Evolutionary conservation across 192 early-diverging fungal genomes (phyloP), one percentile per base, ranked within the genome.

Genomic region (Lobosporangium transversale): DNA sequence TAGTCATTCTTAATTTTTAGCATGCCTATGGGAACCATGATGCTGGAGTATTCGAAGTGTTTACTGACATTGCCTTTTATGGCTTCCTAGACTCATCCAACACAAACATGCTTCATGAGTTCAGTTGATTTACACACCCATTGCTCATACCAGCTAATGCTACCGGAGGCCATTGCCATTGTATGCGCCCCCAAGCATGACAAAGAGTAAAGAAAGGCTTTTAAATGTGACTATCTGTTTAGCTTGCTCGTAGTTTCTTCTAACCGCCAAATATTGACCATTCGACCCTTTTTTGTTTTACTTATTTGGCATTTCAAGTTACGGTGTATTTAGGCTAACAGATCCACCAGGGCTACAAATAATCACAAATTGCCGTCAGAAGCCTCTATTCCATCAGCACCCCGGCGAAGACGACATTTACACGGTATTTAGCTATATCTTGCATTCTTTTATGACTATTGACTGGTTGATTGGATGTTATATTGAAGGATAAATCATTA

Each of bases 31-130:
- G n/a, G n/a, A n/a, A n/a, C n/a, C n/a, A n/a, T n/a, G n/a, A n/a
- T n/a, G n/a, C n/a, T n/a, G n/a, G n/a, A n/a, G n/a, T n/a, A n/a
- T n/a, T n/a, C n/a, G n/a, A n/a, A n/a, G n/a, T n/a, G 27, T 51
- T 35, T 45, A 15, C 53, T 15, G 24, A n/a, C n/a, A n/a, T n/a
- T n/a, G n/a, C n/a, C n/a, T n/a, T n/a, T n/a, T n/a, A n/a, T n/a
- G n/a, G n/a, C n/a, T 17, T 33, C 30, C n/a, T 52, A 86, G 84
- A 95, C 93, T 4, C 94, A 96, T 78, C 95, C 95, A 21, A 89
- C 93, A n/a, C 95, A 97, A 80, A 89, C 95, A 7, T 96, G 95
- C 68, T 97, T 97, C 66, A 89, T 97, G 90, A 92, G 90, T 68
- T 96, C 94, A 5, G 87, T 97, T 12, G 95, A 97, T 70, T 68